Evolutionary conservation across 73 alveolate genomes (phyloP), one percentile per base, ranked within the genome.

Genomic region (Paramecium bursaria): DNA sequence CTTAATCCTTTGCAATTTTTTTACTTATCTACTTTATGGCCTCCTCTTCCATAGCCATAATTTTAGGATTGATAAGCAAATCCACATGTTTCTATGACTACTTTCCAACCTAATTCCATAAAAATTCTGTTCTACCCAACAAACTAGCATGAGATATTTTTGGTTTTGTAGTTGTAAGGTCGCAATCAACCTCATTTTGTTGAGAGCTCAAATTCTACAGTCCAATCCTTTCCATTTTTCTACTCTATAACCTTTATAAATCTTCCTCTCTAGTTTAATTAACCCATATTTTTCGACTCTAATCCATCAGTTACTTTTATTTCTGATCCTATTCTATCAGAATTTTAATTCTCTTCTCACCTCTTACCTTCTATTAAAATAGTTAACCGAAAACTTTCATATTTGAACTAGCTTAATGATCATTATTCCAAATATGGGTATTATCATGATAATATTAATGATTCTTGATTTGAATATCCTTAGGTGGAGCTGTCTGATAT

Each of bases 111-210:
- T 42, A 39, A 19, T 67, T 67, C 82, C 82, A 67, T 3, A 67
- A 46, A 67, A 25, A 47, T 11, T 67, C 82, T n/a, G 82, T 53
- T 67, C 82, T 9, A 33, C 82, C 82, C 82, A 67, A 47, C 44
- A 67, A 67, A 9, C 60, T 44, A 25, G 82, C 35, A 21, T 47
- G 19, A 14, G 82, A 67, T 35, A 67, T 17, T 11, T 39, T 67
- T 67, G 82, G 82, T 10, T 67, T 67, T 6, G 44, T 13, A 19
- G 55, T 4, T 19, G 22, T 35, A 5, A 23, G 6, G 22, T 67
- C 82, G 10, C 26, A 25, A 1, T 67, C 0, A n/a, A 67, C 53
- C 33, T 67, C 82, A 42, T 31, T 67, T 10, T 47, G 39, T 44
- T 67, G 10, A 13, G 33, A 67, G 44, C 82, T 35, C 21, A 39